Conservation (phyloP, 495 filamentous ascomycete species). For the Neurospora sp. region DNA sequence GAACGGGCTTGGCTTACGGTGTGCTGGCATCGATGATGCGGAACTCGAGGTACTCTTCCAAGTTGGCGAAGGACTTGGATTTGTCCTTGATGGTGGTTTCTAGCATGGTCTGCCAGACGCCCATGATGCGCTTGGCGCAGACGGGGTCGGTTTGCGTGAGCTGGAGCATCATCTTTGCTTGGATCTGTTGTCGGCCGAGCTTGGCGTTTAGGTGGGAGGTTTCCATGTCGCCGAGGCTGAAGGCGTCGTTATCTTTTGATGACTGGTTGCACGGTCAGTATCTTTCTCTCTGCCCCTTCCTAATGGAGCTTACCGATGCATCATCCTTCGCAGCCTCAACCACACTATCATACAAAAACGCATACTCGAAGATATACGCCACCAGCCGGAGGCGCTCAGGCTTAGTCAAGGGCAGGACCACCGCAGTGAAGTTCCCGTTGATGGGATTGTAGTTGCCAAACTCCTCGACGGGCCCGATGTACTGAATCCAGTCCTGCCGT, state of each 20-base stretch:
- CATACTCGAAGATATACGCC: not conserved
- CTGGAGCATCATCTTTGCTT: not conserved
- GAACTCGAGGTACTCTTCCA: slow-evolving; percentile 6
- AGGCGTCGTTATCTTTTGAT: not conserved
- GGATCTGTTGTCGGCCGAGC: not conserved
- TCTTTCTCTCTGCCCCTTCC: too few species aligned
- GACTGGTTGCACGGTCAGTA: not conserved
- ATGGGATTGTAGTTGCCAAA: not conserved
- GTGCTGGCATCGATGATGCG: not conserved
- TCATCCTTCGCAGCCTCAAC: not conserved
- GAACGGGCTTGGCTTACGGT: not conserved
- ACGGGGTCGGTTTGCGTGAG: not conserved
- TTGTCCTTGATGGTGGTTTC: not conserved
- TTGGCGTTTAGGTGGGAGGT: not conserved
- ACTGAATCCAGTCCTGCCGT: slow-evolving; percentile 6
- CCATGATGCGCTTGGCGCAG: not conserved
- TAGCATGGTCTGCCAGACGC: not conserved
- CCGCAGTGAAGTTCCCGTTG: not conserved
- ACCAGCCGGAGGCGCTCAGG: not conserved
- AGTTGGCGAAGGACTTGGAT: not conserved
- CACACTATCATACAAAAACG: not conserved
- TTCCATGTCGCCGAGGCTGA: not conserved
- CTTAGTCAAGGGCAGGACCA: not conserved
- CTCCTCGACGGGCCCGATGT: not conserved
- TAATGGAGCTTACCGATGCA: not conserved